phyloP scores from a whole-genome alignment of 495 filamentous ascomycete species.

The Penicillium cinerascens region DNA sequence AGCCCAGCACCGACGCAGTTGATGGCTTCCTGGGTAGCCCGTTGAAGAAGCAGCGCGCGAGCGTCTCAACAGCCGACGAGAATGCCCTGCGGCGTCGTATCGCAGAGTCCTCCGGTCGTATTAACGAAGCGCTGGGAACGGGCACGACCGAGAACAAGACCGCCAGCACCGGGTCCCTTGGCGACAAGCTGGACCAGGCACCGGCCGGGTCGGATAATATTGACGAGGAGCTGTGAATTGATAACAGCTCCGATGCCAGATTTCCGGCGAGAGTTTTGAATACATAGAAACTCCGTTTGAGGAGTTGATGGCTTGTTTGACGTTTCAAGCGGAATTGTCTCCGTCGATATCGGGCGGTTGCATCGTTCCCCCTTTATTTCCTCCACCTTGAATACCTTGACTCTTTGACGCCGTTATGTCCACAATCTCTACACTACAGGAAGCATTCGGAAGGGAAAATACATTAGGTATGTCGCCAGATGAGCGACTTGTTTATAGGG shows the following conservation, averaged over 20 bases:
- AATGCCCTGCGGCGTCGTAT: conserved; percentile 49
- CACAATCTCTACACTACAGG: conserved; percentile 19
- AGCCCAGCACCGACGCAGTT: conserved; percentile 28
- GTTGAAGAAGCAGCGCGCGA: conserved; percentile 77
- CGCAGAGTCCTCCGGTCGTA: conserved; percentile 38
- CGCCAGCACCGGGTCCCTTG: conserved; percentile 10
- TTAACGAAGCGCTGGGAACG: conserved; percentile 33
- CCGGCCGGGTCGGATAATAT: conserved; percentile 11
- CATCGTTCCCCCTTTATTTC: neutral
- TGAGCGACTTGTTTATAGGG: conserved; percentile 17
- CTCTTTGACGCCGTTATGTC: conserved; percentile 27
- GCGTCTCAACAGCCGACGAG: conserved; percentile 60
- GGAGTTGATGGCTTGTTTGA: neutral
- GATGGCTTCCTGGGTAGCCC: conserved; percentile 67
- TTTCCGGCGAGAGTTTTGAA: neutral
- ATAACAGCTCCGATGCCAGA: neutral
- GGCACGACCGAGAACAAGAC: conserved; percentile 10
- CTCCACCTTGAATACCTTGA: conserved; percentile 5
- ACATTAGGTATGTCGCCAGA: conserved; percentile 18
- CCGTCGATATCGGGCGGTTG: neutral
- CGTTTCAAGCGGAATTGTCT: neutral
- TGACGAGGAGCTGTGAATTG: conserved; percentile 40
- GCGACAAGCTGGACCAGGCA: conserved; percentile 7
- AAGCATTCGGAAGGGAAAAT: conserved; percentile 22
- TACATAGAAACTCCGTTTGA: neutral